phyloP scores from a whole-genome alignment of 352 stramenopile genomes.

The Phytophthora chlamydospora region DNA sequence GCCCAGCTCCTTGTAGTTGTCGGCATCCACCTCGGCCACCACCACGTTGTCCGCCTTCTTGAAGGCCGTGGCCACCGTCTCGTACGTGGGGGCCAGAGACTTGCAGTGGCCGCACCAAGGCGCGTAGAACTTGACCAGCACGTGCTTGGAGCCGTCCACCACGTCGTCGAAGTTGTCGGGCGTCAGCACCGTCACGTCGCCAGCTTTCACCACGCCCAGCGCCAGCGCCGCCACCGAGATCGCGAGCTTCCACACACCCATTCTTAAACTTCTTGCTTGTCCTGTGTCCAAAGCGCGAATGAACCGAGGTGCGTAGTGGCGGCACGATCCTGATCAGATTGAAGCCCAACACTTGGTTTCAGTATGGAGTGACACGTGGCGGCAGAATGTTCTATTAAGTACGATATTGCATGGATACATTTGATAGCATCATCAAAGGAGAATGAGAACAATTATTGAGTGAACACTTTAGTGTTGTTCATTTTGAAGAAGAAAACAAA shows the following conservation, averaged over 20 bases:
- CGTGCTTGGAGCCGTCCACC: conserved; percentile 84
- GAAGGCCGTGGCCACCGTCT: conserved; percentile 89
- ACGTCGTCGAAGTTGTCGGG: conserved; percentile 84
- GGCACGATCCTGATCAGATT: conserved; percentile 9
- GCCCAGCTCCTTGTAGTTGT: conserved; percentile 83
- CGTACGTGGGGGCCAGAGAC: conserved; percentile 78
- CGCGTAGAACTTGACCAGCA: conserved; percentile 92
- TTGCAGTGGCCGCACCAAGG: conserved; percentile 94
- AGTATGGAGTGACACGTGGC: conserved; percentile 48
- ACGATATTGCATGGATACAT: conserved; percentile 24
- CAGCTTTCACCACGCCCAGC: conserved; percentile 59
- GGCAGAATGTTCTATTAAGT: conserved; percentile 9
- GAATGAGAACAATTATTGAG: background rate
- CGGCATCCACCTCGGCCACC: conserved; percentile 91
- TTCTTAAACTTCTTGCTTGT: conserved; percentile 16
- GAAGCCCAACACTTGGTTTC: conserved; percentile 33
- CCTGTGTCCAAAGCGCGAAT: conserved; percentile 38
- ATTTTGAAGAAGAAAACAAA: conserved; percentile 15
- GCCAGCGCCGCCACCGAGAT: conserved; percentile 50
- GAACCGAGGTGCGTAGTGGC: conserved; percentile 14
- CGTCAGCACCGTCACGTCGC: conserved; percentile 82
- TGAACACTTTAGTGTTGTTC: too few species aligned
- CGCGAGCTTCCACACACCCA: conserved; percentile 71
- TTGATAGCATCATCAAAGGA: background rate
- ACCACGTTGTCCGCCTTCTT: conserved; percentile 88